Percentiles rank a stretch among this genome's conserved stretches.
Evolutionary conservation across 2,329 filamentous ascomycete species (phyloP).

Genomic region (Apiospora hydei): DNA sequence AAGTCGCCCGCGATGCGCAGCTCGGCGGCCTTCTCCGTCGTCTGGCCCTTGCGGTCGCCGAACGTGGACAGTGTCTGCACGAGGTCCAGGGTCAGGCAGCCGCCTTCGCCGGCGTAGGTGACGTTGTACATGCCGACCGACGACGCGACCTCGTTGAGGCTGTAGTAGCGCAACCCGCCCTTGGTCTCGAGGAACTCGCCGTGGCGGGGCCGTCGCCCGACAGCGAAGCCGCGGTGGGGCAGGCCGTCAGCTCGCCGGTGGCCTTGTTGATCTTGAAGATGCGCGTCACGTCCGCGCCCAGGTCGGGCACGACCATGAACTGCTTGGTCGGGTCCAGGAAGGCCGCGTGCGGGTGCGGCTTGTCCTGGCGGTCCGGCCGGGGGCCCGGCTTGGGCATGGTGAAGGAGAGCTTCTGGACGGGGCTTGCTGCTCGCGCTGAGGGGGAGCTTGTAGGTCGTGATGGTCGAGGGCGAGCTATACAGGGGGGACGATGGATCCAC

Average conservation of each 20-base stretch:
- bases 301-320: slow-evolving; percentile 59
- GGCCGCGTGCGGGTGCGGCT: slow-evolving; percentile 61
- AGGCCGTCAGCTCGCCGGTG: slow-evolving; percentile 54
- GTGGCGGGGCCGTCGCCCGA: slow-evolving; percentile 60
- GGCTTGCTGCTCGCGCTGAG: slow-evolving; percentile 39
- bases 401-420: slow-evolving; percentile 49
- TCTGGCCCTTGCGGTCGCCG: slow-evolving; percentile 45
- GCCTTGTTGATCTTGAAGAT: slow-evolving; percentile 57
- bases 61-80: slow-evolving; percentile 56
- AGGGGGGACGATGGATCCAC: neutral
- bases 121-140: slow-evolving; percentile 58
- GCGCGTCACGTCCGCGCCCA: slow-evolving; percentile 62
- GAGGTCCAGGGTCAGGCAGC: slow-evolving; percentile 55
- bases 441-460: slow-evolving; percentile 53
- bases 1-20: slow-evolving; percentile 55
- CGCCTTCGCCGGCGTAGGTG: slow-evolving; percentile 46
- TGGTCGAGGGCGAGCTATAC: slow-evolving; percentile 48
- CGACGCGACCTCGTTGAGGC: slow-evolving; percentile 58
- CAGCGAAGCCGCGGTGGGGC: slow-evolving; percentile 49
- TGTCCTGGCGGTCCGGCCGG: slow-evolving; percentile 57
- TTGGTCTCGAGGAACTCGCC: slow-evolving; percentile 55
- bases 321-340: slow-evolving; percentile 56
- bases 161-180: slow-evolving; percentile 44
- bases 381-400: slow-evolving; percentile 52
- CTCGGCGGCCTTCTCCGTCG: slow-evolving; percentile 61